These are phyloP conservation scores for Bipolaris oryzae DNA, from an alignment of 2,329 filamentous ascomycete species.

Conservation along the genomic window DNA sequence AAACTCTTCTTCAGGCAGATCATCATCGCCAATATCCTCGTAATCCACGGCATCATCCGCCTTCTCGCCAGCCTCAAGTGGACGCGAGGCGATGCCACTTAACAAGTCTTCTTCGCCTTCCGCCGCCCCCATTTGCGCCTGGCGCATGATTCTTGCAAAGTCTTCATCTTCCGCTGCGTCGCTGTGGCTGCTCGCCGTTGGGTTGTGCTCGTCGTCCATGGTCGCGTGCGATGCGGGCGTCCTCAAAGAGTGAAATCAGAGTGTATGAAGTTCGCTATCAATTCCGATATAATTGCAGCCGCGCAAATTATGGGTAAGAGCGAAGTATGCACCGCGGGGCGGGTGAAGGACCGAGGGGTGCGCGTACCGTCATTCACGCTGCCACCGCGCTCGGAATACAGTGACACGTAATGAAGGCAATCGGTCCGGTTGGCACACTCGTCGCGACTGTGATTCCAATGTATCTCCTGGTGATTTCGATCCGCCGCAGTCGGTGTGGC, in stretches of 20 bases:
- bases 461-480: background rate
- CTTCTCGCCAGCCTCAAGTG: conserved; percentile 69
- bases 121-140: conserved; percentile 26
- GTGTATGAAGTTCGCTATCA: background rate
- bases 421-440: background rate
- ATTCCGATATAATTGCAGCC: conserved; percentile 8
- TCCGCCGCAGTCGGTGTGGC: conserved; percentile 16
- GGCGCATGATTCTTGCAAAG: conserved; percentile 27
- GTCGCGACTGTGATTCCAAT: background rate
- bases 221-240: conserved; percentile 25
- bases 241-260: background rate
- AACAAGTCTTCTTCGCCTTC: conserved; percentile 31
- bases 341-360: conserved; percentile 21
- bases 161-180: conserved; percentile 30
- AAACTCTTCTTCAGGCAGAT: conserved; percentile 75
- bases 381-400: conserved; percentile 12
- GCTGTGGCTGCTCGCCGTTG: conserved; percentile 15
- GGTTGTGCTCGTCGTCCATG: conserved; percentile 30
- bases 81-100: conserved; percentile 36
- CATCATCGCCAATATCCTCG: conserved; percentile 89
- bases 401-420: background rate
- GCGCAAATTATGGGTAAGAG: conserved; percentile 1
- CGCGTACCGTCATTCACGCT: conserved; percentile 32
- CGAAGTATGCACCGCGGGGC: conserved; percentile 25
- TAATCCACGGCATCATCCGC: conserved; percentile 91